Conservation (phyloP, 805 yeast species). For the Ogataea corticis region DNA sequence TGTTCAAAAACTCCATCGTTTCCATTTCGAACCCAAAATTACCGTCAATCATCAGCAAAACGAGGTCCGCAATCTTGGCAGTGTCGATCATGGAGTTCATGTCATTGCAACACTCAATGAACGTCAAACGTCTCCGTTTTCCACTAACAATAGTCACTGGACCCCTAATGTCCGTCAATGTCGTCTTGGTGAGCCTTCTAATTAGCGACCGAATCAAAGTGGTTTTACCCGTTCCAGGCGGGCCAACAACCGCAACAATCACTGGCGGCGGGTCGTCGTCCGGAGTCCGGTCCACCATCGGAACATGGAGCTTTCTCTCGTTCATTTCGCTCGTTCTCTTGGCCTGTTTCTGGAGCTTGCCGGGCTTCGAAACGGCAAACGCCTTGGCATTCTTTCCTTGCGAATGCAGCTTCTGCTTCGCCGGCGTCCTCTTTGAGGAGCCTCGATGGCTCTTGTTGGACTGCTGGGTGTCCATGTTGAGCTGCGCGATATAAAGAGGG, state of each 20-base stretch:
- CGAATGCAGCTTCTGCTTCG: conserved; percentile 84
- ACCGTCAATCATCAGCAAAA: conserved; percentile 87
- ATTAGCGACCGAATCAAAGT: conserved; percentile 88
- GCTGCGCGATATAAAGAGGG: neutral
- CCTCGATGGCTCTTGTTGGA: conserved; percentile 80
- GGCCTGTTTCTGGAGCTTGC: conserved; percentile 82
- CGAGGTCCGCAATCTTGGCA: conserved; percentile 93
- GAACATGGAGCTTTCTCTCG: conserved; percentile 89
- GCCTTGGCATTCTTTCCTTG: conserved; percentile 87
- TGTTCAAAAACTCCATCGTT: conserved; percentile 95
- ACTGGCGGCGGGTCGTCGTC: conserved; percentile 98
- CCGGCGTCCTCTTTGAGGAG: conserved; percentile 49
- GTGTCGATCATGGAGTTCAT: conserved; percentile 94
- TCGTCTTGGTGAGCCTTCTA: conserved; percentile 82
- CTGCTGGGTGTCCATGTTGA: conserved; percentile 30
- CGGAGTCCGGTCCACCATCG: conserved; percentile 96
- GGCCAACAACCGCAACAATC: conserved; percentile 95
- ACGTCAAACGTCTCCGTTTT: conserved; percentile 87
- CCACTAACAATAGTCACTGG: conserved; percentile 97
- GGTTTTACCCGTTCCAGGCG: conserved; percentile 98
- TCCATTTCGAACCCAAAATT: conserved; percentile 99
- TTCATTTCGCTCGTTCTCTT: conserved; percentile 78
- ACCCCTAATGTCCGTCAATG: conserved; percentile 84
- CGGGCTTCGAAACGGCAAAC: conserved; percentile 80
- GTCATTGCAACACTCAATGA: conserved; percentile 90